Base-by-base conservation (phyloP, 176 grass and related monocot species). In the Pontederia paniculata region DNA sequence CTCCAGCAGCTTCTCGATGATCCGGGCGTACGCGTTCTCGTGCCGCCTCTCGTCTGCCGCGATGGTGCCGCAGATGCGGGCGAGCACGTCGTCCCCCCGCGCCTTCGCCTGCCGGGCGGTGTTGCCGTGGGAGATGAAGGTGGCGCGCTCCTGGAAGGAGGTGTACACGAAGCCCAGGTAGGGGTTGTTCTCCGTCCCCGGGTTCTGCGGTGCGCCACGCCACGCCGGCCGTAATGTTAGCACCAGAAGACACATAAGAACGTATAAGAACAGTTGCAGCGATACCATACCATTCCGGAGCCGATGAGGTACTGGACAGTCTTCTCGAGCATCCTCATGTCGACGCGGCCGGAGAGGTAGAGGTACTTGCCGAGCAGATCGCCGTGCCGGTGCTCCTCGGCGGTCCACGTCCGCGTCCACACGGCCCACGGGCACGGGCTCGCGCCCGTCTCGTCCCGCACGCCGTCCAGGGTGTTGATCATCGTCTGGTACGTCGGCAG, bases 41-140 rank as follows among this genome's bases (percentile, higher is more conserved):
- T 97, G 91, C 7, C 91, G 91, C 82, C 90, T 97, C 85, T 97
- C 91, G 73, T 97, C 91, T 23, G 91, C 82, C 3, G 91, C 91
- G 42, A 97, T 90, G 51, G 80, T 79, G 50, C 91, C 86, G 57
- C 91, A 97, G 59, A 49, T 11, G 58, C 86, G 91, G 46, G 86
- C 86, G 13, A 97, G 85, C 42, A 83, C 74, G 17, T 42, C 54
- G 77, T 97, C 91, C 0, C 91, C 91, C 42, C 74, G 79, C 62
- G 5, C 52, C 67, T 9, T 80, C 69, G 86, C 91, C 49, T 84
- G 74, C 0, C 83, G 66, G 46, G 86, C 91, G 0, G 91, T 97
- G 80, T 90, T 97, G 46, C 91, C 91, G 78, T 97, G 91, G 49
- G 86, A 97, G 14, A 91, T 62, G 45, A 80, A 82, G 20, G 93